Conservation (phyloP, 441 rosid genomes). For the Gossypium laxum region DNA sequence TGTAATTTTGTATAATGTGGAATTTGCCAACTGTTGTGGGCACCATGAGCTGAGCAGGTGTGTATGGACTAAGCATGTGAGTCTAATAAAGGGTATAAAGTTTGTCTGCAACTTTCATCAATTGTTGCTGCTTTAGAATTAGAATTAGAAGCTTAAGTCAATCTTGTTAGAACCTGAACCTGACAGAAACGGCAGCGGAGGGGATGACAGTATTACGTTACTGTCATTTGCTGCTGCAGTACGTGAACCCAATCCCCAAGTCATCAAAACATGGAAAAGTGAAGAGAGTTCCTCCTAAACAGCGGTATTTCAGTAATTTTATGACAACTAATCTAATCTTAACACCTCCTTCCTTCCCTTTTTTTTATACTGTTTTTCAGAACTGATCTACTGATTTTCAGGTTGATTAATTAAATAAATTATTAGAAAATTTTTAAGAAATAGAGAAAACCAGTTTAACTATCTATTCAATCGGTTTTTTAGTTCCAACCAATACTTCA, state of each 20-base stretch:
- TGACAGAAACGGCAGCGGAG: not conserved
- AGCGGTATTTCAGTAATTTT: not conserved
- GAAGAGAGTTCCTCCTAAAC: not conserved
- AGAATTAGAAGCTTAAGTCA: not conserved
- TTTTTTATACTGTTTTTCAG: not conserved
- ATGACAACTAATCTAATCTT: not conserved
- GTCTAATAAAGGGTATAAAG: not conserved
- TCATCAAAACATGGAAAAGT: not conserved
- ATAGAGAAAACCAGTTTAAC: not conserved
- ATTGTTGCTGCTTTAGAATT: not conserved
- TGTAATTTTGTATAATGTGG: not conserved
- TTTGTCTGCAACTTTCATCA: not conserved
- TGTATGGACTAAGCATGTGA: not conserved
- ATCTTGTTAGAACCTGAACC: not conserved
- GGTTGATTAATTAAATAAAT: not conserved
- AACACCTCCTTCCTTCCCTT: not conserved
- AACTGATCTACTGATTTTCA: not conserved
- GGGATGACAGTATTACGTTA: not conserved
- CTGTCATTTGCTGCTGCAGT: not conserved
- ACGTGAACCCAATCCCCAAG: not conserved
- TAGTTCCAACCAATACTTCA: not conserved
- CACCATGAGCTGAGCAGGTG: not conserved
- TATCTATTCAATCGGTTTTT: not conserved
- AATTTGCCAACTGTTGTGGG: not conserved
- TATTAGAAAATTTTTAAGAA: too few species aligned